Evolutionary conservation across 371 early-diverging fungal species (phyloP), one percentile per base, ranked within the genome.

Genomic region (Choanephora cucurbitarum): DNA sequence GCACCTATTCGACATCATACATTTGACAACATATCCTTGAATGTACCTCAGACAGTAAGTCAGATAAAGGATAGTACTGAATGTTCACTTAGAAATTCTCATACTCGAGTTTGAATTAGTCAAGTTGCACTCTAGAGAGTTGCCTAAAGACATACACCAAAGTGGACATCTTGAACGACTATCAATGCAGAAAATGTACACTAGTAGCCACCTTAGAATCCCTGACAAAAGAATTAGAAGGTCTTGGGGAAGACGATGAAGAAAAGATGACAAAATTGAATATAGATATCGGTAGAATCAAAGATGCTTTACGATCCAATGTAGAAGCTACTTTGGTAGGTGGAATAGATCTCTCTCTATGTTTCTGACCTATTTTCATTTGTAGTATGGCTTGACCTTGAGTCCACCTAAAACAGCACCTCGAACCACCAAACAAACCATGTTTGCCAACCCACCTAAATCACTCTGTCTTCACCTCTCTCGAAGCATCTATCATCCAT

Each of bases 1-100:
- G 89, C 88, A 50, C 88, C 91, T 8, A 83, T 92, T 49, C 82
- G 92, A 22, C 93, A 92, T 55, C 87, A 89, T 62, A 82, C 90
- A 15, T 92, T 92, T 73, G 91, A 91, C 64, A 90, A 89, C 45
- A 71, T 91, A 10, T 91, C 92, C 14, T 77, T 92, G 17, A 74
- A 84, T 31, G 77, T 91, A 39, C 93, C 93, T n/a, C 77, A 77
- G 37, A 55, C 58, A 24, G 79, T 81, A 72, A 72, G 69, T 10
- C n/a, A n/a, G n/a, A n/a, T n/a, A n/a, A n/a, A n/a, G n/a, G n/a
- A n/a, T n/a, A n/a, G n/a, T n/a, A n/a, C n/a, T n/a, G n/a, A n/a
- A n/a, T n/a, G n/a, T n/a, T n/a, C n/a, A n/a, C n/a, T n/a, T n/a
- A n/a, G n/a, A n/a, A n/a, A n/a, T n/a, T n/a, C n/a, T n/a, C n/a